Evolutionary conservation across 768 basidiomycete genomes (phyloP).

Genomic region (Lactarius sanguifluus): DNA sequence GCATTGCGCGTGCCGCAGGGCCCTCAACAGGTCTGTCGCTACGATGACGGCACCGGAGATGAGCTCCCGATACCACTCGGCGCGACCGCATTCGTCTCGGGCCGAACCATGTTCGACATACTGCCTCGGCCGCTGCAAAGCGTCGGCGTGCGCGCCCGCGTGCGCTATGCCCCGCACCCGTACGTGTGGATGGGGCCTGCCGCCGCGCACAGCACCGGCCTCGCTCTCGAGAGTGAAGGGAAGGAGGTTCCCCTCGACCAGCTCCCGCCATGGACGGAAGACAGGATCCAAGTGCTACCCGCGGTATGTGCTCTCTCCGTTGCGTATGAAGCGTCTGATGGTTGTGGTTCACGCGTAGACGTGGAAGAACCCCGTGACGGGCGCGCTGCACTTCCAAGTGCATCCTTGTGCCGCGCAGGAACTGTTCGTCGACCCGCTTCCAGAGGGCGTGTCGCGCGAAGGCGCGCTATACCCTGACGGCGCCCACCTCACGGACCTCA

Average conservation of each 20-base stretch:
- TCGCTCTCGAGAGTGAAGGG: slow-evolving; percentile 77
- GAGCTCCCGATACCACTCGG: slow-evolving; percentile 77
- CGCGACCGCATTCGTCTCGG: slow-evolving; percentile 79
- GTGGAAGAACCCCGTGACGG: slow-evolving; percentile 92
- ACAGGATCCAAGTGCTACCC: slow-evolving; percentile 69
- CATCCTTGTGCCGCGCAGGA: slow-evolving; percentile 77
- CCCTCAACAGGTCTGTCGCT: slow-evolving; percentile 59
- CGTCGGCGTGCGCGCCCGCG: slow-evolving; percentile 68
- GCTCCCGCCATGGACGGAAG: slow-evolving; percentile 81
- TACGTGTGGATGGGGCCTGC: slow-evolving; percentile 87
- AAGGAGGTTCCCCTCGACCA: slow-evolving; percentile 62
- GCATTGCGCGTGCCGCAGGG: slow-evolving; percentile 70
- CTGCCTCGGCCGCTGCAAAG: slow-evolving; percentile 68
- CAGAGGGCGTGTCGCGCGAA: slow-evolving; percentile 53
- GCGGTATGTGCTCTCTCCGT: slow-evolving; percentile 41
- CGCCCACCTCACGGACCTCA: slow-evolving; percentile 68
- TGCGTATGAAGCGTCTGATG: slow-evolving; percentile 4
- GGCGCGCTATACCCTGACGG: slow-evolving; percentile 84
- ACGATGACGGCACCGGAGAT: slow-evolving; percentile 85
- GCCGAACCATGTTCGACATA: slow-evolving; percentile 79
- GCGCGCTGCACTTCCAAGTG: slow-evolving; percentile 82
- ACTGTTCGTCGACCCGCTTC: slow-evolving; percentile 70
- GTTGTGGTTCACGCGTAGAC: slow-evolving; percentile 42
- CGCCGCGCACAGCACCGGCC: slow-evolving; percentile 65
- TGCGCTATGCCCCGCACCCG: slow-evolving; percentile 79